phyloP scores from a whole-genome alignment of 2,329 filamentous ascomycete genomes.

The Aspergillus novoparasiticus region DNA sequence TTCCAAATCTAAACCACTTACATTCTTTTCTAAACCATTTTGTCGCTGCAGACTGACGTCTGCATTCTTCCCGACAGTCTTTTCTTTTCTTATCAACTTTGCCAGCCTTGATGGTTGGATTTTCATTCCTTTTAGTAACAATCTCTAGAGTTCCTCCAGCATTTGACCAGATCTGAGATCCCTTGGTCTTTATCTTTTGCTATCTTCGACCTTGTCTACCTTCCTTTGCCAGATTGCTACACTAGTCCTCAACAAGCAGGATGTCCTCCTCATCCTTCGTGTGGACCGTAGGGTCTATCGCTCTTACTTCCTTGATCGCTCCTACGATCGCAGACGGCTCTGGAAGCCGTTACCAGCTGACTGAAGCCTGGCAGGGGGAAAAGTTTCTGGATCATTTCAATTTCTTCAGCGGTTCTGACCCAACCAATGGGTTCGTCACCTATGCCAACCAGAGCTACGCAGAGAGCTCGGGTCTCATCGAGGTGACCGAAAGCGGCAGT shows the following conservation, averaged over 20 bases:
- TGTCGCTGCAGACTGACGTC: conserved; percentile 16
- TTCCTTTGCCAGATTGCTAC: conserved; percentile 4
- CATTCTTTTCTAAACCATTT: conserved; percentile 21
- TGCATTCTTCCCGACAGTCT: conserved; percentile 13
- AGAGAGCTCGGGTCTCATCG: conserved; percentile 38
- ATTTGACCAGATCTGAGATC: conserved; percentile 9
- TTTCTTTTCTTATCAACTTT: conserved; percentile 8
- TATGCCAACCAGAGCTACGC: conserved; percentile 48
- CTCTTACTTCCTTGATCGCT: conserved; percentile 30
- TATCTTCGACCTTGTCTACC: neutral
- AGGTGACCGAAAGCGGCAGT: conserved; percentile 35
- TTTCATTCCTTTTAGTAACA: conserved; percentile 17
- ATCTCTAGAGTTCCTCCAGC: neutral
- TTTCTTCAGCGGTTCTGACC: conserved; percentile 51
- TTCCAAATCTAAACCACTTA: conserved; percentile 4
- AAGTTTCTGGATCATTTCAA: conserved; percentile 55
- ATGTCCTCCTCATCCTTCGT: conserved; percentile 34
- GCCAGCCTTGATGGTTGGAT: conserved; percentile 25
- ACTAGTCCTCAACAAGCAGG: conserved; percentile 1
- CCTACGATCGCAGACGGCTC: conserved; percentile 16
- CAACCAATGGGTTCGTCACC: conserved; percentile 55
- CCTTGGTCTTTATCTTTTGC: conserved; percentile 5
- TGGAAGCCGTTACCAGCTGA: conserved; percentile 38
- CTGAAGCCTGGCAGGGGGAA: conserved; percentile 47
- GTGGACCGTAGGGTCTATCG: conserved; percentile 35